A percentile compares a stretch with the other conserved stretches of the same genome.
phyloP scores from a whole-genome alignment of 2,329 filamentous ascomycete species.

The Dendryphion nanum region DNA sequence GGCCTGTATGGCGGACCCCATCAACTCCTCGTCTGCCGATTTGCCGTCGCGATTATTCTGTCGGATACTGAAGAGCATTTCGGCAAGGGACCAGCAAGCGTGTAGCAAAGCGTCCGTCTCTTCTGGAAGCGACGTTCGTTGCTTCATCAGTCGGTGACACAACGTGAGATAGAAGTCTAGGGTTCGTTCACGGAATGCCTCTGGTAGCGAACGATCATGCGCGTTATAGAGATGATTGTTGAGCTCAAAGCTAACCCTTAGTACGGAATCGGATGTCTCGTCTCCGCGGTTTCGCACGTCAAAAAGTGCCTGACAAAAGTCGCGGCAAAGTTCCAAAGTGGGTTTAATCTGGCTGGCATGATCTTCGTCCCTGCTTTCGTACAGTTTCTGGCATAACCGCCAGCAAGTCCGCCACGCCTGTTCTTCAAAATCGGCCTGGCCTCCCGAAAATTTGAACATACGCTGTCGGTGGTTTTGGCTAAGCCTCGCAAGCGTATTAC shows the following conservation, averaged over 20 bases:
- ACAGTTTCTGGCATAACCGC: constrained; percentile 86
- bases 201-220: constrained; percentile 78
- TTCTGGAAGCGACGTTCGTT: constrained; percentile 72
- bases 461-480: constrained; percentile 80
- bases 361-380: constrained; percentile 74
- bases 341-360: constrained; percentile 66
- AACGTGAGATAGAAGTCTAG: constrained; percentile 93
- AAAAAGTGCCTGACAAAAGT: constrained; percentile 90
- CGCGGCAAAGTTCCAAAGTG: constrained; percentile 82
- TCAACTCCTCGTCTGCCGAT: constrained; percentile 74
- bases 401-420: constrained; percentile 93
- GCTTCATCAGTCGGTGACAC: constrained; percentile 95
- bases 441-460: constrained; percentile 70
- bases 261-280: constrained; percentile 77
- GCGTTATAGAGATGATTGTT: constrained; percentile 96
- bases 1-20: constrained; percentile 84
- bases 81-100: constrained; percentile 86
- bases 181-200: constrained; percentile 84
- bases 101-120: constrained; percentile 82
- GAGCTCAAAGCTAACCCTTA: constrained; percentile 90
- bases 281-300: constrained; percentile 78
- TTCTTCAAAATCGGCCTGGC: constrained; percentile 73
- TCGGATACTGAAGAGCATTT: constrained; percentile 88
- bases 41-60: constrained; percentile 76
- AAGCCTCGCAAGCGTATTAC: constrained; percentile 82